Evolutionary conservation across 2,329 filamentous ascomycete species (phyloP), one percentile per base, ranked within the genome.

Genomic region (Colletotrichum orbiculare): DNA sequence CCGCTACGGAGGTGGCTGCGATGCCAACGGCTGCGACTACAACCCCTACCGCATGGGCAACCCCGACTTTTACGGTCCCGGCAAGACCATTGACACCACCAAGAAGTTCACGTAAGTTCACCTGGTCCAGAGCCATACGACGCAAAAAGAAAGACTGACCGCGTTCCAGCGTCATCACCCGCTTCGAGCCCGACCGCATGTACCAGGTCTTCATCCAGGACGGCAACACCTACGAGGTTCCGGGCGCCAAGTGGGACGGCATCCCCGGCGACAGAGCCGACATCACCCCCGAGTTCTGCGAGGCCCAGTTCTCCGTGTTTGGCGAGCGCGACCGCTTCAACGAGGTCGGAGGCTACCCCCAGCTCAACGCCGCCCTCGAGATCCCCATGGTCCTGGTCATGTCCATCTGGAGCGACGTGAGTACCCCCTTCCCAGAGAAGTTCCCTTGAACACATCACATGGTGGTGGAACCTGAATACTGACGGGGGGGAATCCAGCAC

Each of bases 21-120:
- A 91, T 74, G 86, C 86, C 66, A 86, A 88, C 71, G 88, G 88
- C 34, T 91, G 88, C 71, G 88, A 89, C 73, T 89, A 86, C 81
- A 89, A 89, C 81, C 78, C 83, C 34, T 90, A 85, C 83, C 87
- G 87, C 70, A 82, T 87, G 79, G 88, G 60, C 1, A 83, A 85
- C 75, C 78, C 77, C 39, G 77, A 79, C 74, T 91, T 89, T 79
- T 90, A 85, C 75, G 88, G 87, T 42, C 77, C 81, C 0, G 85
- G 83, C 67, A 80, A 79, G 74, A 87, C 78, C 13, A 80, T 91
- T 67, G 83, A 89, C 74, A 88, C 86, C 54, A 82, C 73, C 56
- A 79, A 80, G 69, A 82, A 83, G 64, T 80, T 90, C 72, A 90
- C 78, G 70, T 70, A 54, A 41, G 54, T n/a, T 33, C 53, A n/a